phyloP scores from a whole-genome alignment of 306 rosid species.

The Hylodesmum podocarpum region DNA sequence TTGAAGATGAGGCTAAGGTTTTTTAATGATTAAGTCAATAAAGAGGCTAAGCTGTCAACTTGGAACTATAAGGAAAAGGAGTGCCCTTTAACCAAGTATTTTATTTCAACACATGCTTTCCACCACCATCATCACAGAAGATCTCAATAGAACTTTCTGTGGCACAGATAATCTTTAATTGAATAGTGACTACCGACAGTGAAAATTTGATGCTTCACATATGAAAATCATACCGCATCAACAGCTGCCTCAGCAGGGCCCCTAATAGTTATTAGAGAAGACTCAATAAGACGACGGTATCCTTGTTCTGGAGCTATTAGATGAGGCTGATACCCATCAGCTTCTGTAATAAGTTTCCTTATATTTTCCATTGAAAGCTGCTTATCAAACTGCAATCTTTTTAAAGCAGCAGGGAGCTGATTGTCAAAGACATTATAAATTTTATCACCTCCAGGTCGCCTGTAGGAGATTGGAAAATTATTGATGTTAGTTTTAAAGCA shows the following conservation, averaged over 20 bases:
- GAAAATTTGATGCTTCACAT: conserved; percentile 1
- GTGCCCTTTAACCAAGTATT: conserved; percentile 1
- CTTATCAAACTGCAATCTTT: conserved; percentile 88
- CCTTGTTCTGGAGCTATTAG: conserved; percentile 98
- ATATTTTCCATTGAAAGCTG: conserved; percentile 96
- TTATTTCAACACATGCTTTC: conserved; percentile 9
- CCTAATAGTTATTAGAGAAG: conserved; percentile 74
- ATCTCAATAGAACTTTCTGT: not conserved
- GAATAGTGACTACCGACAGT: not conserved
- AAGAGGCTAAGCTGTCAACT: not conserved
- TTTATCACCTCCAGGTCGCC: conserved; percentile 96
- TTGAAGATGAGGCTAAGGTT: not conserved
- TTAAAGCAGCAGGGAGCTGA: conserved; percentile 94
- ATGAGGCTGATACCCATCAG: conserved; percentile 99
- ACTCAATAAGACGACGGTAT: conserved; percentile 87
- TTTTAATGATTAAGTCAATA: not conserved
- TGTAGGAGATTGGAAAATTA: conserved; percentile 31
- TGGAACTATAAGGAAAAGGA: not conserved
- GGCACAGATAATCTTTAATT: not conserved
- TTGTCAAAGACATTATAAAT: conserved; percentile 86
- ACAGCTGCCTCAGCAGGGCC: conserved; percentile 97
- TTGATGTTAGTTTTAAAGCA: not conserved
- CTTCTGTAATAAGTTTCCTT: conserved; percentile 86
- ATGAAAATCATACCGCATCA: conserved; percentile 68
- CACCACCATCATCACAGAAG: not conserved